Evolutionary conservation across 768 basidiomycete species (phyloP).

Genomic region (Porphyrellus cyaneotinctus): DNA sequence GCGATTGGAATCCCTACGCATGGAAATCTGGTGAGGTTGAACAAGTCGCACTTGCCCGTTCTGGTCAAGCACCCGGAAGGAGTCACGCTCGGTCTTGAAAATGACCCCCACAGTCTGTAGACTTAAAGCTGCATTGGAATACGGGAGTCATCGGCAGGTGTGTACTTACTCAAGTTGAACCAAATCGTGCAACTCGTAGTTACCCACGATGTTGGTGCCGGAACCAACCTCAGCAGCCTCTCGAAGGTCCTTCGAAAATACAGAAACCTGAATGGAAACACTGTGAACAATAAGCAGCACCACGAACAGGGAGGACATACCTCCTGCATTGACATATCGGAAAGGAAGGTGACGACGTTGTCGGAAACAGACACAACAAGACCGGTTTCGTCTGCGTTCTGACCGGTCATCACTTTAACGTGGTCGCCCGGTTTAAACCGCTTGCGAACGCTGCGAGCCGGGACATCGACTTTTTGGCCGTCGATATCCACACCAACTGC

Average conservation of each 20-base stretch:
- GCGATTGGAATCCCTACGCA: conserved; percentile 75
- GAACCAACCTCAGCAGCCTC: conserved; percentile 98
- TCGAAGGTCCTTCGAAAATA: conserved; percentile 94
- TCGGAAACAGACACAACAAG: conserved; percentile 89
- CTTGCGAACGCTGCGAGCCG: conserved; percentile 87
- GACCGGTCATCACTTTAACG: conserved; percentile 95
- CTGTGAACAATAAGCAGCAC: conserved; percentile 1
- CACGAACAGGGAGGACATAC: conserved; percentile 37
- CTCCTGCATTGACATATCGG: conserved; percentile 97
- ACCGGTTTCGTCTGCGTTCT: conserved; percentile 93
- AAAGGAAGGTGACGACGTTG: conserved; percentile 91
- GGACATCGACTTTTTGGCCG: conserved; percentile 80
- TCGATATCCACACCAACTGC: conserved; percentile 80
- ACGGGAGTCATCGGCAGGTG: background rate
- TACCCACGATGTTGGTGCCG: conserved; percentile 82
- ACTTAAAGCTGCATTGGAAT: conserved; percentile 39
- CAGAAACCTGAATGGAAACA: conserved; percentile 64
- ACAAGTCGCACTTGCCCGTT: conserved; percentile 85
- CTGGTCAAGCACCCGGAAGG: conserved; percentile 95
- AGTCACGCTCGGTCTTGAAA: conserved; percentile 93
- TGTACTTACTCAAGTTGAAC: conserved; percentile 89
- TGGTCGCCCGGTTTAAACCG: conserved; percentile 96
- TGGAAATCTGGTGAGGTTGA: conserved; percentile 91
- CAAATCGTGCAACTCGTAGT: conserved; percentile 94
- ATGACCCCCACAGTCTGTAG: conserved; percentile 94